Evolutionary conservation across 163 green algal genomes (phyloP).

Genomic region (Chlamydomonas reinhardtii): DNA sequence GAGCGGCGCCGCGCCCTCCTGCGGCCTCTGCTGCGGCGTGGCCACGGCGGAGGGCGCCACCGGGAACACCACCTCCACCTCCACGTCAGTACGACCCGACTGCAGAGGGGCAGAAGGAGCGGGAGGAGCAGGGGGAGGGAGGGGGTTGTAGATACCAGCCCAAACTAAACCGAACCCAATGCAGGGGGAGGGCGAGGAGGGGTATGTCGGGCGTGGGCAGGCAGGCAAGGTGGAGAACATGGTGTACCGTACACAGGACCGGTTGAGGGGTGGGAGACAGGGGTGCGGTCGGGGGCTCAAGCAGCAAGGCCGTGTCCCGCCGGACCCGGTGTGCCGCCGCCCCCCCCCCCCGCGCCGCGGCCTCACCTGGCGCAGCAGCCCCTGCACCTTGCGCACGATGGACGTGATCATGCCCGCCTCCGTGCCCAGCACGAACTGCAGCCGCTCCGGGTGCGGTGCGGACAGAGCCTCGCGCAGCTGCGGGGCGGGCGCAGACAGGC

Average conservation of each 20-base stretch:
- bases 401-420: slow-evolving; percentile 98
- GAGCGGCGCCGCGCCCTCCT: slow-evolving; percentile 1
- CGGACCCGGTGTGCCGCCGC: no score
- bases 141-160: no score
- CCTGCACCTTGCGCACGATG: slow-evolving; percentile 93
- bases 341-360: neutral
- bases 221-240: no score
- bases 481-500: neutral
- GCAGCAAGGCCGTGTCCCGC: no score
- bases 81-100: slow-evolving; percentile 75
- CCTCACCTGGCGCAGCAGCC: slow-evolving; percentile 66
- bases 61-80: slow-evolving; percentile 98
- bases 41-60: slow-evolving; percentile 90
- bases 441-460: slow-evolving; percentile 75
- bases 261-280: no score
- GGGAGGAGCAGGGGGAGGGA: no score
- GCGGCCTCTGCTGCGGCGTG: slow-evolving; percentile 64
- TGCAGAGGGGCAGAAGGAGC: neutral
- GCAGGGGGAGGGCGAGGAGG: no score
- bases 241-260: no score
- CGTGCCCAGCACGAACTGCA: slow-evolving; percentile 97
- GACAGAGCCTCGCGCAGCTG: slow-evolving; percentile 75
- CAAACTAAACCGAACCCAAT: no score
- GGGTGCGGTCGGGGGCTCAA: neutral
- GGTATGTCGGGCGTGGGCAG: no score